Evolutionary conservation across 2,329 filamentous ascomycete species (phyloP), one percentile per base, ranked within the genome.

Genomic region (Diaporthe amygdali): DNA sequence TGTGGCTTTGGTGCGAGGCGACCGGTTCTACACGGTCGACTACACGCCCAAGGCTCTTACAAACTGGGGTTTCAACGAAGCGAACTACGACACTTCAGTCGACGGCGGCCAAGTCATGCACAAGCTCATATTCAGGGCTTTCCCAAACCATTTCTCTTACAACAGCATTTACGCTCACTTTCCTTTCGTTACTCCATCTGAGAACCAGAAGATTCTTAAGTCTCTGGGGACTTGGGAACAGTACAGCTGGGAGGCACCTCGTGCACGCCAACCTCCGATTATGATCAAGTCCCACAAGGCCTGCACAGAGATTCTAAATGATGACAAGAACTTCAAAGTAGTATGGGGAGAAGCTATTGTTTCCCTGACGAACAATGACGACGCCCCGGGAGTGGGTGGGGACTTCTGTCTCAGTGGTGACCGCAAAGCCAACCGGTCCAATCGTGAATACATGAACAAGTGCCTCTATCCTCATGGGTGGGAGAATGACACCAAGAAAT

Each of bases 151-250:
- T 80, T 87, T 85, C 77, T 77, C 78, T 7, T 76, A 75, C 71
- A 83, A 86, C 77, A 91, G 89, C 52, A 86, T 92, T 71, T 91
- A 92, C 75, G 90, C 88, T 8, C 89, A 91, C 75, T 90, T 87
- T 78, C 89, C 86, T 1, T 75, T 82, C 37, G 77, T 79, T 25
- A 73, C 76, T 1, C 79, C 79, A 1, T 32, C 73, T 0, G 89
- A 91, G 73, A 92, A 91, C 80, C 80, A 85, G 63, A 84, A 81
- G n/a, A 90, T 91, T 70, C 85, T 91, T 76, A 86, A 86, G 73
- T 80, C 84, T 41, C 83, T 92, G 2, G 85, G 85, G 34, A 85
- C 87, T 68, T 86, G 87, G 55, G 79, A 87, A 41, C 81, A 90
- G 41, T 93, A 92, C 79, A 87, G 86, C 61, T 92, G 87, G 81